phyloP scores from a whole-genome alignment of 31 red algal species.

The Asparagopsis taxiformis region DNA sequence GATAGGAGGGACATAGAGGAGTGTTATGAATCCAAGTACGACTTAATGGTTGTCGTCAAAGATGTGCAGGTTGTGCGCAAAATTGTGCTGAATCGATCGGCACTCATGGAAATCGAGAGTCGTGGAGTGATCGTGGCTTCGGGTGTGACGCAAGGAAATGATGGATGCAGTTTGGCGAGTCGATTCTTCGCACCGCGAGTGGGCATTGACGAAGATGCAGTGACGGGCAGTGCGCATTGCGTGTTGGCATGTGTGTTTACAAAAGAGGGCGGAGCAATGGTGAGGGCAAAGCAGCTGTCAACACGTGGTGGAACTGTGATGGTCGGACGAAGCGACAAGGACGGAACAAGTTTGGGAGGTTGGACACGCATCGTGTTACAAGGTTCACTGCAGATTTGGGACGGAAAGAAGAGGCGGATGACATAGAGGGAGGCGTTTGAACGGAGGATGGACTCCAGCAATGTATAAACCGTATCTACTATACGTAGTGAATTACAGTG shows the following conservation, averaged over 20 bases:
- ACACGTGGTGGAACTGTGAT: slow-evolving; percentile 19
- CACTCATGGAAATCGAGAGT: slow-evolving; percentile 11
- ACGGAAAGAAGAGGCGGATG: no score
- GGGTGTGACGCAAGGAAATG: neutral
- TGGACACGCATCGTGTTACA: no score
- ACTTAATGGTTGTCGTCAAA: slow-evolving; percentile 40
- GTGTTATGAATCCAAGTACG: slow-evolving; percentile 49
- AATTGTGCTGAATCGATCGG: slow-evolving; percentile 14
- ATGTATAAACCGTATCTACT: no score
- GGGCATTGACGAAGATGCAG: slow-evolving; percentile 75
- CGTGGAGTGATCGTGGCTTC: slow-evolving; percentile 36
- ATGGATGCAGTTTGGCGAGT: slow-evolving; percentile 15
- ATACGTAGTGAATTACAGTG: no score
- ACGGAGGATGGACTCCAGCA: no score
- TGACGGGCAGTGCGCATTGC: slow-evolving; percentile 67
- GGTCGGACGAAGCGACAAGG: no score
- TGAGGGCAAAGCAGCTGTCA: slow-evolving; percentile 25
- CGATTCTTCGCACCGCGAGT: slow-evolving; percentile 78
- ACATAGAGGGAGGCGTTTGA: no score
- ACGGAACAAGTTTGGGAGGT: no score
- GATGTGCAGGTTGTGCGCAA: slow-evolving; percentile 6
- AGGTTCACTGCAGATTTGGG: no score
- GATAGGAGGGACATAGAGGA: no score
- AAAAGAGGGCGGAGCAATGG: neutral
- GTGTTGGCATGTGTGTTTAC: slow-evolving; percentile 21